These are phyloP conservation scores for Mortierella sp. DNA, from an alignment of 371 early-diverging fungal genomes.

Conservation along the genomic window DNA sequence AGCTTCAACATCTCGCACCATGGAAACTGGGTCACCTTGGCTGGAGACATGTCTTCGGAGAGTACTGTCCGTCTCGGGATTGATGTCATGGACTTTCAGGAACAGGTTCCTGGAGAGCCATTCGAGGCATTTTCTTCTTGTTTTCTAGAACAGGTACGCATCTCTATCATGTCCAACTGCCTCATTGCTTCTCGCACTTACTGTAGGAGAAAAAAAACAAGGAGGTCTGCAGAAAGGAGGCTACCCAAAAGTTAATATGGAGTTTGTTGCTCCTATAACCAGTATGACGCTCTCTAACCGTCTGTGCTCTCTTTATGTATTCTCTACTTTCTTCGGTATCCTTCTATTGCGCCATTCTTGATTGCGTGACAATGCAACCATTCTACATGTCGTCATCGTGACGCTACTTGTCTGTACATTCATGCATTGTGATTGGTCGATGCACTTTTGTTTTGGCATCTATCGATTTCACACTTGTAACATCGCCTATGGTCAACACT, in stretches of 20 bases:
- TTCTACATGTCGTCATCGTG: not conserved
- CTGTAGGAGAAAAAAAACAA: not conserved
- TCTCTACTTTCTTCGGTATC: conserved; percentile 5
- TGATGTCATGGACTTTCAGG: conserved; percentile 55
- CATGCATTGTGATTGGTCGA: not conserved
- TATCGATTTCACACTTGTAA: not conserved
- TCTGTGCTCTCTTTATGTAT: not conserved
- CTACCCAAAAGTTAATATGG: not conserved
- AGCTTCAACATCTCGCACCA: conserved; percentile 53
- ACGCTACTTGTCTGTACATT: conserved; percentile 1
- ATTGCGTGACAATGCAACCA: not conserved
- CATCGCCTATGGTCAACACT: too few relatives aligned
- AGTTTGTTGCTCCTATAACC: not conserved
- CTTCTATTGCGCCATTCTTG: conserved; percentile 2
- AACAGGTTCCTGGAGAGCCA: conserved; percentile 37
- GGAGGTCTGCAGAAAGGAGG: not conserved
- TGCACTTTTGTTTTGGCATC: not conserved
- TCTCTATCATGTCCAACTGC: not conserved
- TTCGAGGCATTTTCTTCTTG: conserved; percentile 40
- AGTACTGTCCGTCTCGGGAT: conserved; percentile 32
- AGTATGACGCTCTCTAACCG: not conserved
- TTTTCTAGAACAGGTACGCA: conserved; percentile 46
- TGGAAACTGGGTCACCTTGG: conserved; percentile 52
- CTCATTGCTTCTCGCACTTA: not conserved
- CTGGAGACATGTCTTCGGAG: conserved; percentile 37